A percentile compares a stretch with the other conserved stretches of the same genome.
Evolutionary conservation across 2,329 filamentous ascomycete species (phyloP).

Genomic region (Phialocephala sp.): DNA sequence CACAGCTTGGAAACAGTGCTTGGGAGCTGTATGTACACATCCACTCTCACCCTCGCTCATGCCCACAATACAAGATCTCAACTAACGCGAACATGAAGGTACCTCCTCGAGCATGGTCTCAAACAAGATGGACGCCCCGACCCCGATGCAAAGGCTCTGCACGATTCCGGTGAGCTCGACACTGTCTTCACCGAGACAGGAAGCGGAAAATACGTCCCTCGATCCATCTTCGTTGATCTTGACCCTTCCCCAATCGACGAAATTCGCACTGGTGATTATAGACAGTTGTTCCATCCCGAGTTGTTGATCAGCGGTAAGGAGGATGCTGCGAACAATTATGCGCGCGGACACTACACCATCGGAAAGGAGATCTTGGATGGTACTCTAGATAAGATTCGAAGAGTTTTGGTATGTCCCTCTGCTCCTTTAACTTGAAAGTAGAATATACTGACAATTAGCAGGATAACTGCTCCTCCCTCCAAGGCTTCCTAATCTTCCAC

Average conservation of each 20-base stretch:
- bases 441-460: constrained; percentile 21
- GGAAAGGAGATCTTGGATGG: constrained; percentile 70
- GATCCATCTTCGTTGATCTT: constrained; percentile 70
- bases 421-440: background rate
- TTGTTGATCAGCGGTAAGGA: constrained; percentile 71
- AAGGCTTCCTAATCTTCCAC: constrained; percentile 73
- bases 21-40: constrained; percentile 66
- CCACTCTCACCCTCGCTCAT: constrained; percentile 4
- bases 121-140: constrained; percentile 63
- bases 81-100: constrained; percentile 48
- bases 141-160: constrained; percentile 57
- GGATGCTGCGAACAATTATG: constrained; percentile 74
- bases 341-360: constrained; percentile 71
- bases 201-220: constrained; percentile 69
- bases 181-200: constrained; percentile 71
- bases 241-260: constrained; percentile 72
- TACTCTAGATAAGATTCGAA: constrained; percentile 68
- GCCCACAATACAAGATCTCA: background rate
- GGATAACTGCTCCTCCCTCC: constrained; percentile 70
- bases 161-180: constrained; percentile 62
- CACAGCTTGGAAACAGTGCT: constrained; percentile 70
- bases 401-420: constrained; percentile 58
- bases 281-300: constrained; percentile 69
- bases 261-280: constrained; percentile 67
- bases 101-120: constrained; percentile 70